A percentile compares a stretch with the other conserved stretches of the same genome.
phyloP scores from a whole-genome alignment of 768 basidiomycete species.

The Gymnopilus dilepis region DNA sequence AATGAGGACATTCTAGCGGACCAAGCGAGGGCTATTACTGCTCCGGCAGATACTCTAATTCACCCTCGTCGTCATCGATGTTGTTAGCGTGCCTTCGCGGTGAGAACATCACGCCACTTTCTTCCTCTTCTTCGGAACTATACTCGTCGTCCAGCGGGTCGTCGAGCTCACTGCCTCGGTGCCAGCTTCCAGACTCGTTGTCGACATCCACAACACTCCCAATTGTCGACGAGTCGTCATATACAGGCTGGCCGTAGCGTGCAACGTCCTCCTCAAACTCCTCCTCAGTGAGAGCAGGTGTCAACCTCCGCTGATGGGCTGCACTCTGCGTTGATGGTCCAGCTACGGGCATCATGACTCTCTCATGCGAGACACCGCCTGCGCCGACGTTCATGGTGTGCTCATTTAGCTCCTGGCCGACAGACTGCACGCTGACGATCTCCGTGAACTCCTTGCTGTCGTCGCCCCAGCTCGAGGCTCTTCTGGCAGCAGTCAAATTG shows the following conservation, averaged over 20 bases:
- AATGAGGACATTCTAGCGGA: constrained; percentile 4
- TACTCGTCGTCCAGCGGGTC: constrained; percentile 40
- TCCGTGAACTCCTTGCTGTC: constrained; percentile 48
- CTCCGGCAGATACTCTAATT: constrained; percentile 9
- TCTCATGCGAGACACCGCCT: constrained; percentile 20
- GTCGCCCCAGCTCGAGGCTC: constrained; percentile 71
- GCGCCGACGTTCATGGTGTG: constrained; percentile 40
- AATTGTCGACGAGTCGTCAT: constrained; percentile 58
- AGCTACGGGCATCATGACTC: constrained; percentile 12
- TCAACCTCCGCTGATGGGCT: not conserved
- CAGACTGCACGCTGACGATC: constrained; percentile 29
- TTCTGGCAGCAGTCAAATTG: constrained; percentile 47
- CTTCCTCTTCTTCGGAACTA: constrained; percentile 20
- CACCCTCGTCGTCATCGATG: constrained; percentile 16
- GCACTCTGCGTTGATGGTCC: not conserved
- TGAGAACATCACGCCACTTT: constrained; percentile 38
- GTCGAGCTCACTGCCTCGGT: constrained; percentile 33
- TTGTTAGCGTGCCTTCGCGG: constrained; percentile 27
- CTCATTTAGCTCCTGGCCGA: constrained; percentile 34
- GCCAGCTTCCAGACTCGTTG: constrained; percentile 26
- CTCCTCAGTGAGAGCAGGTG: not conserved
- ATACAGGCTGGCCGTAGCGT: constrained; percentile 33
- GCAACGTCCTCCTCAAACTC: constrained; percentile 16
- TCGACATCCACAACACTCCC: constrained; percentile 31
- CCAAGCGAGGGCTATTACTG: not conserved